These are phyloP conservation scores for Boeremia lycopersici DNA, from an alignment of 2,329 filamentous ascomycete genomes.

Conservation along the genomic window DNA sequence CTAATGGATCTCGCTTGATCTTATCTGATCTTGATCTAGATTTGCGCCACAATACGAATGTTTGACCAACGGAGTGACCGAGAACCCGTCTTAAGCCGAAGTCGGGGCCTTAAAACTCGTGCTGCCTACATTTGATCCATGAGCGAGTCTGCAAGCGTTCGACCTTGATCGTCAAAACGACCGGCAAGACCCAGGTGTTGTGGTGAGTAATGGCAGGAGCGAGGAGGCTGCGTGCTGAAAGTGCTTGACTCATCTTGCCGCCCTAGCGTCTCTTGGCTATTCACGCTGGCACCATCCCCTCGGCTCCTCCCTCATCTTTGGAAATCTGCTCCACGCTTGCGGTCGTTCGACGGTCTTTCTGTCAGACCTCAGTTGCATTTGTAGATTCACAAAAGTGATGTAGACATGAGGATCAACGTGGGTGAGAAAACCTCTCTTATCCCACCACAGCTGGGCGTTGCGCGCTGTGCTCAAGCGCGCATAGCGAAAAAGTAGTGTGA, in stretches of 20 bases:
- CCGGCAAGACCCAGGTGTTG: background rate
- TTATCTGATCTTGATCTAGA: conserved; percentile 29
- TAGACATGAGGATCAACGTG: no score
- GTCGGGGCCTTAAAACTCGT: background rate
- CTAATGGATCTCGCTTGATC: conserved; percentile 4
- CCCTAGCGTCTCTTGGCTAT: conserved; percentile 6
- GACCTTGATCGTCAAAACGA: background rate
- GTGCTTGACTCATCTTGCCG: background rate
- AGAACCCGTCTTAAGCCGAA: conserved; percentile 2
- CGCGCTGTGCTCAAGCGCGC: no score
- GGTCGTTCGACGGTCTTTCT: background rate
- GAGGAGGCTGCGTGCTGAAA: background rate
- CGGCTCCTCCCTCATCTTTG: background rate
- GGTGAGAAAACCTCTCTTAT: no score
- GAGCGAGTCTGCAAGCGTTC: background rate
- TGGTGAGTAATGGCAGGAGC: background rate
- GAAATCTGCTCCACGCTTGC: background rate
- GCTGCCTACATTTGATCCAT: background rate
- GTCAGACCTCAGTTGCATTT: background rate
- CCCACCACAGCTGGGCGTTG: no score
- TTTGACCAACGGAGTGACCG: background rate
- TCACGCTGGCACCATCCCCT: background rate
- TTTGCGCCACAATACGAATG: conserved; percentile 10
- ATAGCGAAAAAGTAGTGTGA: no score
- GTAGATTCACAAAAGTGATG: background rate